A percentile compares a stretch with the other conserved stretches of the same genome.
These are phyloP conservation scores for Tolypocladium pustulatum DNA, from an alignment of 2,329 filamentous ascomycete species.

Conservation along the genomic window DNA sequence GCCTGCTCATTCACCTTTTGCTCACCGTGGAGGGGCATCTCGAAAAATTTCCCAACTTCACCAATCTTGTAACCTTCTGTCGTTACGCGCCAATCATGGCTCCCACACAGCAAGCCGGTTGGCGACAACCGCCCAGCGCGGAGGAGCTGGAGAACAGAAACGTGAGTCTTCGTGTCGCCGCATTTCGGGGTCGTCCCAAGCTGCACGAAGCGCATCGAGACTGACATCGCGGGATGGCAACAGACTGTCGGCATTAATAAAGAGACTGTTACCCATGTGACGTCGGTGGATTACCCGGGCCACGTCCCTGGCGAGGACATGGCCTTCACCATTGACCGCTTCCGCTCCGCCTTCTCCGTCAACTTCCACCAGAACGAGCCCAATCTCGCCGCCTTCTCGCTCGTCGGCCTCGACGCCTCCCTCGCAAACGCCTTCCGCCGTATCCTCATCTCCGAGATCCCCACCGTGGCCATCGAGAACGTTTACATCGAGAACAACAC, in stretches of 20 bases:
- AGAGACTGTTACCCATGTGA: constrained; percentile 83
- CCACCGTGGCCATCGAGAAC: constrained; percentile 85
- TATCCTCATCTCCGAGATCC: constrained; percentile 89
- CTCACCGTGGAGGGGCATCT: constrained; percentile 1
- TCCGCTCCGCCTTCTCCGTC: constrained; percentile 60
- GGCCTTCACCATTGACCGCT: constrained; percentile 65
- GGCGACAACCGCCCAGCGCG: constrained; percentile 29
- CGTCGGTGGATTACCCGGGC: constrained; percentile 83
- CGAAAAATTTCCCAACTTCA: constrained; percentile 1
- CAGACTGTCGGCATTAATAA: constrained; percentile 79
- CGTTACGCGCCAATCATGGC: constrained; percentile 15
- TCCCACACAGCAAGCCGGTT: constrained; percentile 21
- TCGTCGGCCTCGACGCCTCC: constrained; percentile 83
- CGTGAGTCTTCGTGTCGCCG: constrained; percentile 26
- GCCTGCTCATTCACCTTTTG: constrained; percentile 1
- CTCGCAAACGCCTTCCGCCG: constrained; percentile 96
- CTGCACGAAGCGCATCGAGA: neutral
- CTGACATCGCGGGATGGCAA: constrained; percentile 6
- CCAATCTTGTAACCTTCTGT: neutral
- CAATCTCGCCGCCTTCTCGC: constrained; percentile 75
- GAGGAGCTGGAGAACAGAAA: constrained; percentile 53
- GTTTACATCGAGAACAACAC: constrained; percentile 96
- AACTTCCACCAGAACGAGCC: constrained; percentile 76
- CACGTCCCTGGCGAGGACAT: constrained; percentile 85
- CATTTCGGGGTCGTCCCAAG: neutral